These are phyloP conservation scores for Potentilla sterilis DNA, from an alignment of 306 rosid species.

Conservation along the genomic window DNA sequence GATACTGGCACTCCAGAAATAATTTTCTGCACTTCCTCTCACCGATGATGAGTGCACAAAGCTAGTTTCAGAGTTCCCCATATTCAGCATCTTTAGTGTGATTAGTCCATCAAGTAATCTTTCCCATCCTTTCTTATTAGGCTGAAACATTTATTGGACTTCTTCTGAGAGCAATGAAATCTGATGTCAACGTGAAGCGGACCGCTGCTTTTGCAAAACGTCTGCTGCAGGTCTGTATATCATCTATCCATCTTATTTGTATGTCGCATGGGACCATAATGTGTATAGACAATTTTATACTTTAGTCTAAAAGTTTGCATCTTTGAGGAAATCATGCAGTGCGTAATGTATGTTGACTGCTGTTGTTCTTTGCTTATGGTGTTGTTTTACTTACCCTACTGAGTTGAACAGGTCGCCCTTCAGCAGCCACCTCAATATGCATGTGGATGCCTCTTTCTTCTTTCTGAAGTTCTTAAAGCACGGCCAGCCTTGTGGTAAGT, in stretches of 20 bases:
- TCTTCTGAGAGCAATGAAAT: conserved; percentile 84
- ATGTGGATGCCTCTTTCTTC: conserved; percentile 93
- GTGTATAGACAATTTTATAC: neutral
- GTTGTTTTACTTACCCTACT: neutral
- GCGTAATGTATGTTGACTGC: neutral
- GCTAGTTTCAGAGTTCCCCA: neutral
- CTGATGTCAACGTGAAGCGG: conserved; percentile 85
- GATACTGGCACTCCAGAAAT: neutral
- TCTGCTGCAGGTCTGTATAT: conserved; percentile 61
- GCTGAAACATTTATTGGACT: conserved; percentile 94
- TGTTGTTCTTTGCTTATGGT: conserved; percentile 19
- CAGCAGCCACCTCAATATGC: conserved; percentile 96
- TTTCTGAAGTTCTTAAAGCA: conserved; percentile 91
- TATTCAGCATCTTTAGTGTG: too few species aligned
- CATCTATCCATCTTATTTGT: conserved; percentile 9
- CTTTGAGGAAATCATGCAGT: neutral
- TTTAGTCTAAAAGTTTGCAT: neutral
- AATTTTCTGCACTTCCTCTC: neutral
- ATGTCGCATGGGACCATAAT: neutral
- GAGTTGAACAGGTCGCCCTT: conserved; percentile 67
- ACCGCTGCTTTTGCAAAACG: conserved; percentile 89
- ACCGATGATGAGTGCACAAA: neutral
- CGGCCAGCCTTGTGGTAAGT: conserved; percentile 85
- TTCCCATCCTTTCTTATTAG: conserved; percentile 37
- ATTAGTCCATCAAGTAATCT: neutral